Evolutionary conservation across 2,329 filamentous ascomycete species (phyloP).

Genomic region (Drechslerella stenobrocha): DNA sequence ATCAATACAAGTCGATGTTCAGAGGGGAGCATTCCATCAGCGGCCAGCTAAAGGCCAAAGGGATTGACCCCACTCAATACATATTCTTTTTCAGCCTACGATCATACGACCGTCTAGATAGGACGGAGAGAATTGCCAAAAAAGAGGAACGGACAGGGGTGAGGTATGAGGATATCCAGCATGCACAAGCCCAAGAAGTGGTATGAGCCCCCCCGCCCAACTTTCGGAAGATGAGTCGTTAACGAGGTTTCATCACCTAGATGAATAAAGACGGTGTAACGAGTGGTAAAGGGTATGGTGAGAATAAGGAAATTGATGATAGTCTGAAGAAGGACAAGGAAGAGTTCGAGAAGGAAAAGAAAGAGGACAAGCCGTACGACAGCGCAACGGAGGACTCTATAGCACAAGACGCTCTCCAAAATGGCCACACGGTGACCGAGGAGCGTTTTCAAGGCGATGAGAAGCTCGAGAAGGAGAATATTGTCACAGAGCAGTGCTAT

Average conservation of each 20-base stretch:
- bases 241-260: conserved; percentile 52
- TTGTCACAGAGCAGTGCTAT: conserved; percentile 95
- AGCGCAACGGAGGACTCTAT: conserved; percentile 59
- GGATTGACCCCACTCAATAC: conserved; percentile 75
- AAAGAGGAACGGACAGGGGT: conserved; percentile 81
- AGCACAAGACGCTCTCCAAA: conserved; percentile 81
- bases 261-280: conserved; percentile 48
- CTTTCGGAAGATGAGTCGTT: conserved; percentile 59
- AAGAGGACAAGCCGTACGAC: conserved; percentile 53
- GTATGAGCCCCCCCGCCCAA: conserved; percentile 61
- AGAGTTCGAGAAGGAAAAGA: conserved; percentile 60
- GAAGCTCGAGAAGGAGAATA: conserved; percentile 78
- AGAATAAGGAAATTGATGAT: conserved; percentile 55
- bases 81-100: conserved; percentile 94
- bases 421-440: conserved; percentile 65
- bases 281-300: conserved; percentile 51
- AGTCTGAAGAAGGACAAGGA: conserved; percentile 38
- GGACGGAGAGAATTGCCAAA: conserved; percentile 71
- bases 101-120: conserved; percentile 88
- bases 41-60: conserved; percentile 71
- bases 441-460: conserved; percentile 76
- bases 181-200: conserved; percentile 83
- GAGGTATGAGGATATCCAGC: conserved; percentile 81
- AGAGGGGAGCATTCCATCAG: conserved; percentile 90
- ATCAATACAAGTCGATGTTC: conserved; percentile 94